Conservation (phyloP, 1,284 basidiomycete genomes). For the Heterobasidion irregulare region DNA sequence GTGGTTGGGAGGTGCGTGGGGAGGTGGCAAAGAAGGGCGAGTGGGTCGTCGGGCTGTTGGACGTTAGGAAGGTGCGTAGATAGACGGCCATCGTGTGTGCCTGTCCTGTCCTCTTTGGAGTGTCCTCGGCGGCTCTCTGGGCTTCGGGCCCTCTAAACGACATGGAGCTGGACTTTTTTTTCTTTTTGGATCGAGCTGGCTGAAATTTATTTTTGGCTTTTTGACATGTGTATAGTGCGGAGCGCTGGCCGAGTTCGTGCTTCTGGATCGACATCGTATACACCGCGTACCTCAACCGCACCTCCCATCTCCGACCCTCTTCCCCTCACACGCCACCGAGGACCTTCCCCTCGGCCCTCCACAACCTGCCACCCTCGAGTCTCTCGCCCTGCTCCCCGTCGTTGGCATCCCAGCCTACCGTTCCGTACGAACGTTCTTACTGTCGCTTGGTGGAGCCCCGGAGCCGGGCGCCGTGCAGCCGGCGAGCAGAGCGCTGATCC, state of each 20-base stretch:
- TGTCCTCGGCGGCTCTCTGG: neutral
- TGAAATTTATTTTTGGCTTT: neutral
- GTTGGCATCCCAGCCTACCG: conserved; percentile 73
- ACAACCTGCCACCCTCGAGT: conserved; percentile 37
- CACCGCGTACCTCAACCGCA: conserved; percentile 60
- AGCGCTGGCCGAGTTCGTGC: conserved; percentile 76
- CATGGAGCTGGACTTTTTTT: neutral
- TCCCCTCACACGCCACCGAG: conserved; percentile 8
- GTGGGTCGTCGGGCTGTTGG: conserved; percentile 74
- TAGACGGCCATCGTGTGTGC: neutral
- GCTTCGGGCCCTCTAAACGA: neutral
- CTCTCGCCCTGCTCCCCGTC: conserved; percentile 72
- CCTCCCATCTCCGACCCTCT: conserved; percentile 15
- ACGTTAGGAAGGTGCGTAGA: conserved; percentile 62
- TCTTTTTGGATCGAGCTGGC: neutral
- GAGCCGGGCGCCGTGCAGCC: neutral
- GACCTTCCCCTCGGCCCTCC: conserved; percentile 3
- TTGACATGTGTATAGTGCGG: conserved; percentile 46
- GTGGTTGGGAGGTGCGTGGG: conserved; percentile 69
- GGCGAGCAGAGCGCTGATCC: conserved; percentile 40
- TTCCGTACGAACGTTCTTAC: conserved; percentile 52
- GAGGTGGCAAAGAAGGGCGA: conserved; percentile 66
- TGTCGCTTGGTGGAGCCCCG: conserved; percentile 4
- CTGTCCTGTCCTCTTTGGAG: conserved; percentile 6
- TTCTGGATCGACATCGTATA: conserved; percentile 72